phyloP scores from a whole-genome alignment of 1,139 yeast species.

The Hemisphaericaspora xylanilytica region DNA sequence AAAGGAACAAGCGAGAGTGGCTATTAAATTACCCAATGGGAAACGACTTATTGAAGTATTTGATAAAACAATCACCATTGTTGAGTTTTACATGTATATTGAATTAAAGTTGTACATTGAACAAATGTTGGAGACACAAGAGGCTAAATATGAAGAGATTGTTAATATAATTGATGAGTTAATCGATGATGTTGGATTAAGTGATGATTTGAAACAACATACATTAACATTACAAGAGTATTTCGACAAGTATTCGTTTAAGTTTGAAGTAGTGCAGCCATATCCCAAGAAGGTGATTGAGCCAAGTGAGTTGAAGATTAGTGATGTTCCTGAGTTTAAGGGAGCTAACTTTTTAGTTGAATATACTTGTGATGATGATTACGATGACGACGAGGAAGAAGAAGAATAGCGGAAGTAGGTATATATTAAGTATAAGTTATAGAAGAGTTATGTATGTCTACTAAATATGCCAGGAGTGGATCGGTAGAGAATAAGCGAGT shows the following conservation, averaged over 20 bases:
- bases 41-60: conserved; percentile 59
- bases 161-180: conserved; percentile 13
- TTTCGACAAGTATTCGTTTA: conserved; percentile 25
- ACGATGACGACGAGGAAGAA: conserved; percentile 14
- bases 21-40: conserved; percentile 54
- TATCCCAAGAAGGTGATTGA: conserved; percentile 38
- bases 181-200: conserved; percentile 10
- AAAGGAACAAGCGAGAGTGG: conserved; percentile 24
- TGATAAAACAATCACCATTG: conserved; percentile 44
- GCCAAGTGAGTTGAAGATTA: conserved; percentile 18
- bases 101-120: conserved; percentile 41
- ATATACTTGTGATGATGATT: conserved; percentile 21
- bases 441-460: too few relatives aligned
- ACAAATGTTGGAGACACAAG: conserved; percentile 9
- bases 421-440: too few relatives aligned
- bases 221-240: conserved; percentile 20
- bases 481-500: too few relatives aligned
- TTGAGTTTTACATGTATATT: conserved; percentile 64
- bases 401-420: too few relatives aligned
- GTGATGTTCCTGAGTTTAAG: conserved; percentile 27
- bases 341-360: conserved; percentile 46
- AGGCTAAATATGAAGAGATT: conserved; percentile 14
- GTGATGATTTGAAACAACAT: conserved; percentile 11
- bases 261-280: conserved; percentile 44
- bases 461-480: too few relatives aligned